Evolutionary conservation across 768 basidiomycete genomes (phyloP), one percentile per base, ranked within the genome.

Genomic region (Amanita pseudoporphyria): DNA sequence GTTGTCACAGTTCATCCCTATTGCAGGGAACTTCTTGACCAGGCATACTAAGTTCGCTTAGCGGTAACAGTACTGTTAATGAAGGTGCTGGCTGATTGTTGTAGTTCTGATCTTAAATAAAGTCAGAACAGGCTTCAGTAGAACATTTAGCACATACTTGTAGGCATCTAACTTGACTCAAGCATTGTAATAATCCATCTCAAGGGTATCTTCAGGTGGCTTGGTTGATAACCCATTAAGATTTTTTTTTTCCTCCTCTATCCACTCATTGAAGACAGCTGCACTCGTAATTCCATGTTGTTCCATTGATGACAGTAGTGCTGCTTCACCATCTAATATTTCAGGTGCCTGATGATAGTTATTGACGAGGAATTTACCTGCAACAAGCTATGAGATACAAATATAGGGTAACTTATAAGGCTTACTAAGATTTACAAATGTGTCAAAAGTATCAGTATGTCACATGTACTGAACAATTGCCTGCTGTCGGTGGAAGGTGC

Each of bases 281-380:
- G 22, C 35, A 16, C 35, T 21, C 2, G 31, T 21, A 21, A 54
- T 47, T 7, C 47, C 49, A 13, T 31, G 33, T n/a, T 41, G 41
- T 6, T 19, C 26, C 50, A n/a, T n/a, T n/a, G n/a, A n/a, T n/a
- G n/a, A n/a, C n/a, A n/a, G n/a, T n/a, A n/a, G n/a, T n/a, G n/a
- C 45, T 10, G n/a, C 24, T 24, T 48, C 42, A 10, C 32, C 38
- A 3, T 35, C 10, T 10, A 61, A 33, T 24, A 62, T 56, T 3
- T 57, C 51, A 5, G 62, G 51, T 3, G 60, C 63, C 26, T 64
- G 60, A 22, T 55, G 18, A 46, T 64, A 65, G 52, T 65, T 62
- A 26, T 60, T 56, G 26, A 46, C 40, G 12, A 65, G 13, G 40
- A 61, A 52, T 13, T 44, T 53, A 48, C 36, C 39, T 45, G 38